Evolutionary conservation across 768 basidiomycete species (phyloP), one percentile per base, ranked within the genome.

Genomic region (Lepiota brunneoincarnata): DNA sequence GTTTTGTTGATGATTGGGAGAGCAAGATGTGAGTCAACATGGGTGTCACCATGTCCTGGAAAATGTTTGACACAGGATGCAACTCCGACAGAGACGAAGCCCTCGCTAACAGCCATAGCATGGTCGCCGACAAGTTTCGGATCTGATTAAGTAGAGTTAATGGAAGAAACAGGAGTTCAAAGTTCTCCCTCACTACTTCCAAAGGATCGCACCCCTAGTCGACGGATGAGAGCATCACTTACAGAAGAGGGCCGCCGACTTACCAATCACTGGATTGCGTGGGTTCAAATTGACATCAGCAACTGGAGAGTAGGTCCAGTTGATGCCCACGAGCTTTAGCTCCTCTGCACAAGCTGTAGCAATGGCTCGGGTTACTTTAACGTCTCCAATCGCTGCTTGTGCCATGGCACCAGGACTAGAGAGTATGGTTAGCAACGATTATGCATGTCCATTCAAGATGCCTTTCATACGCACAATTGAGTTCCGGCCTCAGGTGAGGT

Each of bases 371-470:
- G 78, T 74, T 2, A 81, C 69, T 0, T 80, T 70, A 3, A 68
- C 64, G 4, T 74, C 66, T 1, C 78, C 78, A 0, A 81, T 78
- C 2, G 85, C 83, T 2, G 83, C 82, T 2, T 86, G 70, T 0
- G 85, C 82, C 87, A 88, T 89, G 4, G 87, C 86, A 0, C 86
- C 87, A 14, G 87, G 87, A 54, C 87, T 88, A 20, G 21, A 34
- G 12, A 15, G 54, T 31, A 39, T 7, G 15, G 11, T 17, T 15
- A 40, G 26, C 2, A n/a, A 31, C 7, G 31, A 31, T 31, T 31
- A 31, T 31, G n/a, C n/a, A n/a, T n/a, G n/a, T n/a, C n/a, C n/a
- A n/a, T n/a, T n/a, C n/a, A n/a, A n/a, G n/a, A n/a, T n/a, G 31
- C 31, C 31, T 31, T 31, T 31, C 2, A 21, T 9, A 73, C 83